A percentile compares a stretch with the other conserved stretches of the same genome.
Evolutionary conservation across 2,329 filamentous ascomycete species (phyloP).

Genomic region (Davidsoniella australis): DNA sequence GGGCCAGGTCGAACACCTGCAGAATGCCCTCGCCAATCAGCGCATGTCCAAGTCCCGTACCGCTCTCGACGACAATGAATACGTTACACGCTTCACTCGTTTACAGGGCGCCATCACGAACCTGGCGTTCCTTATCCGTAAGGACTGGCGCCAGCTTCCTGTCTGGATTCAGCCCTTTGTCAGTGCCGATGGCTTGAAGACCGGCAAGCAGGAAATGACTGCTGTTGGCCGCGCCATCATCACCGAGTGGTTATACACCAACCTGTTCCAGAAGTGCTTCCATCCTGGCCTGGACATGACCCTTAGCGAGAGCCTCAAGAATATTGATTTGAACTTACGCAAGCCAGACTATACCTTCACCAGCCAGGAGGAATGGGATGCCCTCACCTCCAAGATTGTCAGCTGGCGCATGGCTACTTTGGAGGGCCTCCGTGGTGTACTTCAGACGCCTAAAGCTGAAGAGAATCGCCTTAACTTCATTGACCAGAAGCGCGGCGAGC

Average conservation of each 20-base stretch:
- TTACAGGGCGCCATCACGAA: conserved; percentile 91
- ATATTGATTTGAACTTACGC: conserved; percentile 75
- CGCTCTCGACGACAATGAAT: conserved; percentile 88
- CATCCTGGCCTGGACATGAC: conserved; percentile 69
- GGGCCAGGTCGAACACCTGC: conserved; percentile 74
- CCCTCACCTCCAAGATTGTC: conserved; percentile 70
- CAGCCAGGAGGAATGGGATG: conserved; percentile 77
- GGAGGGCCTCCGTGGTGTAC: conserved; percentile 62
- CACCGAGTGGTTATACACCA: conserved; percentile 75
- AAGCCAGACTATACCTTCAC: conserved; percentile 54
- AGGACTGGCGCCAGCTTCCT: conserved; percentile 76
- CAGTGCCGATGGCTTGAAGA: conserved; percentile 68
- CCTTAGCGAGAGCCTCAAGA: conserved; percentile 65
- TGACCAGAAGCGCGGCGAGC: conserved; percentile 47
- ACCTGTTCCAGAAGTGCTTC: conserved; percentile 83
- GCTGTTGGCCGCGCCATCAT: conserved; percentile 81
- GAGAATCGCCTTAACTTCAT: conserved; percentile 54
- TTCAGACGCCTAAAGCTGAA: conserved; percentile 47
- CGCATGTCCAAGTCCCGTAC: conserved; percentile 87
- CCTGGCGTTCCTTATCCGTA: conserved; percentile 86
- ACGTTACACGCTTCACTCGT: conserved; percentile 71
- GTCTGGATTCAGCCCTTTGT: conserved; percentile 64
- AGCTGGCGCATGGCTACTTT: conserved; percentile 88
- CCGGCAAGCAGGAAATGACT: conserved; percentile 95
- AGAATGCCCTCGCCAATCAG: conserved; percentile 95